Conservation (phyloP, 1,284 basidiomycete genomes). For the Ganoderma resinaceum region DNA sequence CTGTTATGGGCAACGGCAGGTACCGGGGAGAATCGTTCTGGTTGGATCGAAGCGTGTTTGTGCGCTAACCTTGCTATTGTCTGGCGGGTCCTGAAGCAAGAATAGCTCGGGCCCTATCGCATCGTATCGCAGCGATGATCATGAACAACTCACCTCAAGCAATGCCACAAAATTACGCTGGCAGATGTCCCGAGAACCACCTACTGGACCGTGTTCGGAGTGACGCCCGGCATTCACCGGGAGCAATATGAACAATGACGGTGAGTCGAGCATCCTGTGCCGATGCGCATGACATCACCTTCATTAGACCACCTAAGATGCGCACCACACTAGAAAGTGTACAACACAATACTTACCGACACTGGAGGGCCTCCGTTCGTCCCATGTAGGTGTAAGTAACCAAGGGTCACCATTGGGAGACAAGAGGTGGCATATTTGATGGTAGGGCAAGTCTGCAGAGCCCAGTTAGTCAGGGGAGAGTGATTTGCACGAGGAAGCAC, state of each 20-base stretch:
- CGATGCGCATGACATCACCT: neutral
- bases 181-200: neutral
- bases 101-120: neutral
- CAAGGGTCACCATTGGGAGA: neutral
- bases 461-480: neutral
- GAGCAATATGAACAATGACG: neutral
- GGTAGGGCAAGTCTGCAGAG: neutral
- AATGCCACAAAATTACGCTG: neutral
- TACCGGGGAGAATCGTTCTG: neutral
- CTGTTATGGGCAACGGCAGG: neutral
- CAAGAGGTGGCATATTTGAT: neutral
- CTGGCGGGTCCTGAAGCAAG: neutral
- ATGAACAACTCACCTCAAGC: neutral
- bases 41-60: neutral
- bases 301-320: neutral
- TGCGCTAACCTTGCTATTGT: neutral
- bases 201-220: neutral
- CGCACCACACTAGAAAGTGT: neutral
- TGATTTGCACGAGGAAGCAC: neutral
- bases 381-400: neutral
- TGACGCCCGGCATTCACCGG: neutral
- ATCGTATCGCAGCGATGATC: neutral
- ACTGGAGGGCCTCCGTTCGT: neutral
- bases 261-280: neutral
- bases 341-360: neutral